Conservation (phyloP, 2,329 filamentous ascomycete genomes). For the Torrubiella hemipterigena region DNA sequence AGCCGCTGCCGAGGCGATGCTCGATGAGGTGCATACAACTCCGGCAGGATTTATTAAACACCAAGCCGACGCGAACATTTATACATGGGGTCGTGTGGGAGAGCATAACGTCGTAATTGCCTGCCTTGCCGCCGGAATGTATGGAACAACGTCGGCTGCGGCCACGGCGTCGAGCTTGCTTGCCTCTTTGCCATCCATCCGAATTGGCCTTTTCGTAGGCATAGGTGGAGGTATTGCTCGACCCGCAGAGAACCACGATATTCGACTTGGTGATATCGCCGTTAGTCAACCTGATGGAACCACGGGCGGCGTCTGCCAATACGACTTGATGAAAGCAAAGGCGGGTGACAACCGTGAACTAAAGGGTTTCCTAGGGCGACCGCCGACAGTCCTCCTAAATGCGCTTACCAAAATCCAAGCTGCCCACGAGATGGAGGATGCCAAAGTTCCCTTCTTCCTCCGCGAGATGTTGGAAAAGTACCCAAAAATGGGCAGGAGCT, state of each 20-base stretch:
- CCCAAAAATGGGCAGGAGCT: conserved; percentile 4
- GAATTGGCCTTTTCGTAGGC: conserved; percentile 8
- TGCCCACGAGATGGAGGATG: conserved; percentile 4
- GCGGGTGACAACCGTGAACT: neutral
- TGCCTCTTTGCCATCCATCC: conserved; percentile 7
- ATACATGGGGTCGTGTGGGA: conserved; percentile 12
- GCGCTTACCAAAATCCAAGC: conserved; percentile 7
- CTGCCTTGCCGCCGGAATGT: conserved; percentile 6
- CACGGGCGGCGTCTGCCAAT: conserved; percentile 11
- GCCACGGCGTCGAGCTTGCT: conserved; percentile 7
- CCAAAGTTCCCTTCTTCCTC: conserved; percentile 3
- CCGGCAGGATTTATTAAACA: conserved; percentile 5
- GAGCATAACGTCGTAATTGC: conserved; percentile 12
- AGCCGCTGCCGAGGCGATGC: conserved; percentile 12
- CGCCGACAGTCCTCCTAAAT: conserved; percentile 7
- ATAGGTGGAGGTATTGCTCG: conserved; percentile 8
- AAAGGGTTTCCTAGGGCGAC: conserved; percentile 5
- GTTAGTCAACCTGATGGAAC: conserved; percentile 11
- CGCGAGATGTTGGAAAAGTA: conserved; percentile 1
- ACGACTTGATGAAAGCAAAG: conserved; percentile 11
- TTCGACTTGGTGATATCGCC: conserved; percentile 16
- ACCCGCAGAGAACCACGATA: conserved; percentile 7
- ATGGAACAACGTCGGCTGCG: conserved; percentile 6
- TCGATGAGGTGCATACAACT: conserved; percentile 11
- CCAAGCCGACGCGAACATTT: conserved; percentile 13